Base-by-base conservation (phyloP, 306 rosid species). In the Senna tora region DNA sequence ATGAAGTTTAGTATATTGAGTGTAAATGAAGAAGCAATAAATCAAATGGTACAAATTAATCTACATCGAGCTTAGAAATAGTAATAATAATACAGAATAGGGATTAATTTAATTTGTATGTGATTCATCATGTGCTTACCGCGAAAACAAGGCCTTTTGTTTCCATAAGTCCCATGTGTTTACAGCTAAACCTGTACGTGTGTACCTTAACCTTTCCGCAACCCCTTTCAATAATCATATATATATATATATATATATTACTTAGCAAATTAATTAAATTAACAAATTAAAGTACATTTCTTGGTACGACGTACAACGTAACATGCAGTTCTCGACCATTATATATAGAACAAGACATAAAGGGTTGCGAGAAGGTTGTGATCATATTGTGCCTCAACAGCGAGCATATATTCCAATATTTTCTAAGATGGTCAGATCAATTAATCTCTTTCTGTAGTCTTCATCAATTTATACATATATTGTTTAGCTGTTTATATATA, bases 91-190 rank as follows among this genome's bases (percentile, higher is more conserved):
- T n/a, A n/a, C n/a, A n/a, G n/a, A n/a, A n/a, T n/a, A n/a, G n/a
- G n/a, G 25, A 49, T 21, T 16, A n/a, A 65, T 62, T 21, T 16
- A n/a, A 65, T 62, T 50, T 66, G 33, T 49, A 73, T 73, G 50
- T 79, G 49, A 53, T 49, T 79, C 84, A 83, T 75, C 84, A 83
- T 75, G 81, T 82, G 82, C 84, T 60, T 62, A 28, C 65, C 5
- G 61, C 25, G 30, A 64, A 81, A 51, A 67, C 20, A 61, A 75
- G 57, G 73, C 15, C 76, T 65, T 38, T 55, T 28, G 42, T 71
- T 58, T 76, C 65, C 76, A 62, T 58, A 32, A 56, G 54, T 82
- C 65, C 87, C 87, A 83, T 80, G 84, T 83, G 84, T 68, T 76
- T 72, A 73, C 81, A 76, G 65, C 76, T 73, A 62, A 69, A 39